phyloP scores from a whole-genome alignment of 345 rosid species.

The Gossypium stocksii region DNA sequence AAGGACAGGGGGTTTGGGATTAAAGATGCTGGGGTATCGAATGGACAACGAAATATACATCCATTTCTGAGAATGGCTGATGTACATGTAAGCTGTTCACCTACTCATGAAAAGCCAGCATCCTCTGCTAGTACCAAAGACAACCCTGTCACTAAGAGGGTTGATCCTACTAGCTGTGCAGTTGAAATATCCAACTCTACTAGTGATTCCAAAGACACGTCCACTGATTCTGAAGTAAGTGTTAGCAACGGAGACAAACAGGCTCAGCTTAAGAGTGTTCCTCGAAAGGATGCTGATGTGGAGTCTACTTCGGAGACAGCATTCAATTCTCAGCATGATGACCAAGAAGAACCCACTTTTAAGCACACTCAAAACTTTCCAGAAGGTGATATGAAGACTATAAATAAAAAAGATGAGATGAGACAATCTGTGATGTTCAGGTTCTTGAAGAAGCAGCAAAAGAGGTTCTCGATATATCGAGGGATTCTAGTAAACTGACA shows the following conservation, averaged over 20 bases:
- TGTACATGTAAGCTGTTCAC: constrained; percentile 31
- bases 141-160: constrained; percentile 61
- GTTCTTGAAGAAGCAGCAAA: constrained; percentile 10
- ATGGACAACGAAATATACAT: constrained; percentile 34
- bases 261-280: constrained; percentile 21
- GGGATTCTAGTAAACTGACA: constrained; percentile 20
- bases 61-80: constrained; percentile 33
- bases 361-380: constrained; percentile 24
- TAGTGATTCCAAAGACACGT: constrained; percentile 46
- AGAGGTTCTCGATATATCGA: constrained; percentile 19
- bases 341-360: constrained; percentile 26
- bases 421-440: constrained; percentile 16
- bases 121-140: constrained; percentile 58
- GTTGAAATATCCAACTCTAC: constrained; percentile 39
- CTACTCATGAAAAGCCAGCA: constrained; percentile 31
- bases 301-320: constrained; percentile 25
- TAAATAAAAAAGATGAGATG: constrained; percentile 29
- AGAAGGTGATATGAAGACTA: constrained; percentile 32
- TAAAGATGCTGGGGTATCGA: constrained; percentile 31
- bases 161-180: constrained; percentile 54
- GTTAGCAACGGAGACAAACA: constrained; percentile 44
- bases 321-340: constrained; percentile 24
- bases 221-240: constrained; percentile 44
- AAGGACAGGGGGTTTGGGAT: constrained; percentile 30
- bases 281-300: constrained; percentile 26